phyloP scores from a whole-genome alignment of 148 eudicot genomes.

The Chenopodium suecicum region DNA sequence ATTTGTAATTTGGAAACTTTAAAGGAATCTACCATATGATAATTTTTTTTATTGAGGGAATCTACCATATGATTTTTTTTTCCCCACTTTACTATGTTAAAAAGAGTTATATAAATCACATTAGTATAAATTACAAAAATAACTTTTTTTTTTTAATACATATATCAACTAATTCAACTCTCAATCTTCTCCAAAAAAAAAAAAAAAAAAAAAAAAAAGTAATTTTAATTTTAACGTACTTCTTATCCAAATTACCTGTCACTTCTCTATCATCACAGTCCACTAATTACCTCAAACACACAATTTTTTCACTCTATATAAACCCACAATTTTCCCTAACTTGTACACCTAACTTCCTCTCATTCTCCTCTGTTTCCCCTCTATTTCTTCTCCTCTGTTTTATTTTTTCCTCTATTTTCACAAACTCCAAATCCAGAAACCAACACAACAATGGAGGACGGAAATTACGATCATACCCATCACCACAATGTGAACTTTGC shows the following conservation, averaged over 20 bases:
- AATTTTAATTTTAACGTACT: neutral
- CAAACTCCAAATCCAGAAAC: neutral
- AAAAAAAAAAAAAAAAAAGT: neutral
- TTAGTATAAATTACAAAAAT: too few species aligned
- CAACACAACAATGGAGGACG: constrained; percentile 3
- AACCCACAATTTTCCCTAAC: neutral
- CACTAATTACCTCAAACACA: neutral
- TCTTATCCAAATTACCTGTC: neutral
- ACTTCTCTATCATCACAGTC: neutral
- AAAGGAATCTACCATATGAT: too few species aligned
- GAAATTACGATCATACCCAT: neutral
- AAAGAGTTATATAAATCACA: too few species aligned
- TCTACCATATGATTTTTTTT: too few species aligned
- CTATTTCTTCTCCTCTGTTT: neutral
- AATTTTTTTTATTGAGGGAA: too few species aligned
- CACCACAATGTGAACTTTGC: constrained; percentile 44
- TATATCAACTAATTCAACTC: neutral
- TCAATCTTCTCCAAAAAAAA: neutral
- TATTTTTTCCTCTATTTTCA: neutral
- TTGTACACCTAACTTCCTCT: constrained; percentile 8
- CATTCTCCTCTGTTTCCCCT: neutral
- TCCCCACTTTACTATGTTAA: too few species aligned
- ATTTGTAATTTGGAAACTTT: too few species aligned
- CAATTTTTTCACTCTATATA: constrained; percentile 4
- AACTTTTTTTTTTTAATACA: neutral